These are phyloP conservation scores for Colletotrichum destructivum DNA, from an alignment of 2,329 filamentous ascomycete species.

Conservation along the genomic window DNA sequence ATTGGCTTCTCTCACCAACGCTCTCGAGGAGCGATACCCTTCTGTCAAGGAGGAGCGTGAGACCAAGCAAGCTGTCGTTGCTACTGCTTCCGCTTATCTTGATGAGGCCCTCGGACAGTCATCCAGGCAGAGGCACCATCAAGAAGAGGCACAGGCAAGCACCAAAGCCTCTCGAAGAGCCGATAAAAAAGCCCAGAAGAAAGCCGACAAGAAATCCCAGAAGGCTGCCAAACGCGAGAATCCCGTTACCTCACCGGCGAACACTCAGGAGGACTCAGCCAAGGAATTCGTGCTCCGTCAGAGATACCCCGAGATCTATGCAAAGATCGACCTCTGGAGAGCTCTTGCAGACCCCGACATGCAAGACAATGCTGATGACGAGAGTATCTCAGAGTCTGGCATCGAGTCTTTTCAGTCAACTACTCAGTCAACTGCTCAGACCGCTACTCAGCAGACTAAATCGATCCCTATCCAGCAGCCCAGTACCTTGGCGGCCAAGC, in stretches of 20 bases:
- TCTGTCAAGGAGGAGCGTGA: conserved; percentile 30
- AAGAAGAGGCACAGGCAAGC: background rate
- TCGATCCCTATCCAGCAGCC: background rate
- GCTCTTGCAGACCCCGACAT: conserved; percentile 14
- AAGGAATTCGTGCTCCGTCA: conserved; percentile 13
- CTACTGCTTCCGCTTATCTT: background rate
- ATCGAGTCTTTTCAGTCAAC: background rate
- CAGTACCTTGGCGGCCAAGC: background rate
- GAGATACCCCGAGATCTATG: conserved; percentile 30
- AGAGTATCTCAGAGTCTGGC: background rate
- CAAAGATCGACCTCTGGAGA: conserved; percentile 30
- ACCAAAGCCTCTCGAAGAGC: conserved; percentile 29
- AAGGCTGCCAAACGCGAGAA: conserved; percentile 18
- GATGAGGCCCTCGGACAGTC: conserved; percentile 13
- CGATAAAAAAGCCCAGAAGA: conserved; percentile 33
- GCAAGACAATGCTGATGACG: background rate
- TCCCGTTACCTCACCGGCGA: background rate
- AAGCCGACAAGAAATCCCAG: conserved; percentile 32
- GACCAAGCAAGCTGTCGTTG: conserved; percentile 15
- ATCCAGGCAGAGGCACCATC: background rate
- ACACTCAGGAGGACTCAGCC: background rate
- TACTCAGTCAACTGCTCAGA: background rate
- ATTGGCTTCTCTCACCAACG: conserved; percentile 15
- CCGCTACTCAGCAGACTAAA: background rate
- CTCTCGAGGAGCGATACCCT: conserved; percentile 27